phyloP scores from a whole-genome alignment of 192 early-diverging fungal genomes.

The Powellomyces hirtus region DNA sequence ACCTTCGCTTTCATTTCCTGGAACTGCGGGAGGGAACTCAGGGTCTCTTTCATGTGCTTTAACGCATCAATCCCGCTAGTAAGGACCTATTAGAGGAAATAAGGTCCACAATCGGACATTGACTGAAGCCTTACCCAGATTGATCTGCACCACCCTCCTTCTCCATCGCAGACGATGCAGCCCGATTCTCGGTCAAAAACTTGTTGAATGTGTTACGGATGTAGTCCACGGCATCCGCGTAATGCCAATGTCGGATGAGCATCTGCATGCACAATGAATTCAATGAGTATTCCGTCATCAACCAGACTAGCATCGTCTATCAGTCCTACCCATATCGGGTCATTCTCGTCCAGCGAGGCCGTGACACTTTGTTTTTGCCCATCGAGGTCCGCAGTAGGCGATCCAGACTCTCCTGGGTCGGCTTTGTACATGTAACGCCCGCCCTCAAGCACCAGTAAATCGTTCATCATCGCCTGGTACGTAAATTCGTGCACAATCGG shows the following conservation, averaged over 20 bases:
- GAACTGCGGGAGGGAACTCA: slow-evolving; percentile 80
- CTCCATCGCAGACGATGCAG: slow-evolving; percentile 42
- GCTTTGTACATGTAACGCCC: slow-evolving; percentile 32
- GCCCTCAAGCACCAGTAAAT: slow-evolving; percentile 66
- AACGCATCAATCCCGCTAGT: slow-evolving; percentile 56
- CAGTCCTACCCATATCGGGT: slow-evolving; percentile 71
- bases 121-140: neutral
- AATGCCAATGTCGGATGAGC: slow-evolving; percentile 75
- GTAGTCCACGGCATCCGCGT: slow-evolving; percentile 72
- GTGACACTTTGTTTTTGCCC: neutral
- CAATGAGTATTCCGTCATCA: too few species aligned
- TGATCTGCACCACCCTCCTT: slow-evolving; percentile 6
- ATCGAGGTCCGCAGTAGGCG: neutral
- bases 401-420: neutral
- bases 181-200: slow-evolving; percentile 78
- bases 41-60: slow-evolving; percentile 83
- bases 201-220: slow-evolving; percentile 73
- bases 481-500: slow-evolving; percentile 98
- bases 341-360: slow-evolving; percentile 68
- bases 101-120: too few species aligned
- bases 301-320: too few species aligned
- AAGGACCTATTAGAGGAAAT: neutral
- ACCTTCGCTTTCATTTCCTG: slow-evolving; percentile 75
- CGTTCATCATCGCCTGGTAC: slow-evolving; percentile 97
- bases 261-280: slow-evolving; percentile 39